Evolutionary conservation across 2,329 filamentous ascomycete species (phyloP), one percentile per base, ranked within the genome.

Genomic region (Westerdykella ornata): DNA sequence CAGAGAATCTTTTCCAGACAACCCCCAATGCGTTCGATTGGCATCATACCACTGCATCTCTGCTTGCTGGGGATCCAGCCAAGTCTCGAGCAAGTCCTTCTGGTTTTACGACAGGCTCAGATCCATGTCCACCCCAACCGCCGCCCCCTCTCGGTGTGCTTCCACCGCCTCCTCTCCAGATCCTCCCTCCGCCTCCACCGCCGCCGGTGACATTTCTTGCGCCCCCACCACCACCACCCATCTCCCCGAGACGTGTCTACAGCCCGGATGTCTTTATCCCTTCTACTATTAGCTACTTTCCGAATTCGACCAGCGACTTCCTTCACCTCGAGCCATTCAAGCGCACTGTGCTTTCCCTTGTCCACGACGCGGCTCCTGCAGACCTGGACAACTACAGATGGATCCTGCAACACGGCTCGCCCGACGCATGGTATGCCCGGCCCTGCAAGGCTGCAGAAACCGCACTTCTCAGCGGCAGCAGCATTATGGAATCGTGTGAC

Each of bases 381-480:
- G 22, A 26, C 22, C 58, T 60, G 17, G 48, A 56, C 14, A 52
- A 63, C 22, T 44, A 55, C 26, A 41, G 45, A 8, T 66, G 61
- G 61, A 41, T 65, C 3, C 17, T 66, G 1, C 44, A 56, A 32
- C 38, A 53, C 33, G 59, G 51, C 1, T 42, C 29, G 3, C 50
- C 58, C 1, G 59, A 59, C 5, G 26, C 46, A 0, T 66, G 62
- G 61, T 62, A 65, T 18, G 15, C 22, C 13, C n/a, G 31, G 18
- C 42, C 42, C 4, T 15, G 6, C 4, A 33, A 33, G 30, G 22
- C 22, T 11, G 7, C 22, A 9, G 44, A 36, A 20, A 17, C 11
- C n/a, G 18, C 30, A 18, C n/a, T 19, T n/a, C 11, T 32, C 3
- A 18, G 29, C 15, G 15, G 17, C 14, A 12, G 3, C 22, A 11